phyloP scores from a whole-genome alignment of 345 rosid species.

The Lepidium didymum region DNA sequence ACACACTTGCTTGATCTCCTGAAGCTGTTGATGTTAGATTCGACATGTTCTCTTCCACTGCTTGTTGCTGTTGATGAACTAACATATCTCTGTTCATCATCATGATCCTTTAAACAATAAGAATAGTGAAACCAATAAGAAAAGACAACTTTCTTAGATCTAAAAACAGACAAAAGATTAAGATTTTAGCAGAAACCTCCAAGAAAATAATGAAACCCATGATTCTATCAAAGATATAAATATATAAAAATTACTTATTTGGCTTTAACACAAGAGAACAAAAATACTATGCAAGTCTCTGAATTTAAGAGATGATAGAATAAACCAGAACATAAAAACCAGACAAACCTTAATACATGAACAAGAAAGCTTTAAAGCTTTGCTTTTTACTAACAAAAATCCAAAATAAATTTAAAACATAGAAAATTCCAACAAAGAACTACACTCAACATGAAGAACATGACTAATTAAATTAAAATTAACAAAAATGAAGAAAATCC shows the following conservation, averaged over 20 bases:
- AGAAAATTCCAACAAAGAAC: slow-evolving; percentile 16
- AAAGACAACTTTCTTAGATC: not conserved
- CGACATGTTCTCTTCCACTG: slow-evolving; percentile 51
- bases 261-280: slow-evolving; percentile 53
- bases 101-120: not conserved
- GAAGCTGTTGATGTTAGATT: slow-evolving; percentile 58
- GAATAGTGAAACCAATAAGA: not conserved
- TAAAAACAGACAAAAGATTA: slow-evolving; percentile 10
- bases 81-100: slow-evolving; percentile 43
- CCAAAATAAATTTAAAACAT: slow-evolving; percentile 17
- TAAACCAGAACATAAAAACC: slow-evolving; percentile 18
- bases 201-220: no score
- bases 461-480: slow-evolving; percentile 1
- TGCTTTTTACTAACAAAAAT: slow-evolving; percentile 38
- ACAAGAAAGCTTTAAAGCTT: slow-evolving; percentile 21
- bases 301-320: slow-evolving; percentile 10
- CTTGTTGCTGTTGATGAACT: slow-evolving; percentile 33
- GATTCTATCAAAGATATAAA: not conserved
- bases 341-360: slow-evolving; percentile 16
- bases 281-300: slow-evolving; percentile 9
- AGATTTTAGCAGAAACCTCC: no score
- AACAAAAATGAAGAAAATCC: slow-evolving; percentile 2
- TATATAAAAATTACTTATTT: slow-evolving; percentile 15
- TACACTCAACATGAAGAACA: slow-evolving; percentile 2
- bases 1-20: slow-evolving; percentile 56